Base-by-base conservation (phyloP, 345 rosid species). In the Capsella bursapastoris region DNA sequence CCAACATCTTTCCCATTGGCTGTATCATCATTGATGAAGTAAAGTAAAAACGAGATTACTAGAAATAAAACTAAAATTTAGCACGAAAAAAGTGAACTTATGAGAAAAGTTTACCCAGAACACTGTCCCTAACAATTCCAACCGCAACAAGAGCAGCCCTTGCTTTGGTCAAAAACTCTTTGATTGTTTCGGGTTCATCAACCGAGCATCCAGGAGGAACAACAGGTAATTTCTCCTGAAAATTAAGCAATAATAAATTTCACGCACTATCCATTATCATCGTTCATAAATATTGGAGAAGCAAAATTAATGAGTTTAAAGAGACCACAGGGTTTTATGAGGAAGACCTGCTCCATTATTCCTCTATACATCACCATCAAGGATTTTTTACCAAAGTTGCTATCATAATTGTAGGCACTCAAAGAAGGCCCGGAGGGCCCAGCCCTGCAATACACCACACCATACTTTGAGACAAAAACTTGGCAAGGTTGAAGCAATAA, bases 101-200 rank as follows among this genome's bases (percentile, higher is more conserved):
- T 9, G 1, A 62, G 48, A 14, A 72, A 79, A 61, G 61, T 59
- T 72, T 88, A 94, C 98, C 93, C 63, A 88, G 52, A 74, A 83
- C 87, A 71, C 87, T 81, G 83, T 94, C 98, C 79, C 98, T 86
- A 78, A 94, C 96, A 78, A 94, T 95, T 82, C 99, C 99, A 72
- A 95, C 99, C 28, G 99, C 88, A 64, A 95, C 88, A 37, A 95
- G 93, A 48, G 99, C 97, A 84, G 99, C 99, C 82, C 84, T 95
- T 50, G 97, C 99, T 82, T 87, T 95, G 16, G 40, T 78, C 53
- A 95, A 83, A 79, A 95, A 95, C 40, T 91, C 97, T 80, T 83
- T 87, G 78, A 84, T 80, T 29, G 94, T 84, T 60, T 90, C 97
- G 40, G 97, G 93, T 74, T 85, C 90, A 71, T 90, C 99, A 52